A percentile compares a stretch with the other conserved stretches of the same genome.
These are phyloP conservation scores for Dendrocalamus latiflorus DNA, from an alignment of 202 grass and related monocot species.

Conservation along the genomic window DNA sequence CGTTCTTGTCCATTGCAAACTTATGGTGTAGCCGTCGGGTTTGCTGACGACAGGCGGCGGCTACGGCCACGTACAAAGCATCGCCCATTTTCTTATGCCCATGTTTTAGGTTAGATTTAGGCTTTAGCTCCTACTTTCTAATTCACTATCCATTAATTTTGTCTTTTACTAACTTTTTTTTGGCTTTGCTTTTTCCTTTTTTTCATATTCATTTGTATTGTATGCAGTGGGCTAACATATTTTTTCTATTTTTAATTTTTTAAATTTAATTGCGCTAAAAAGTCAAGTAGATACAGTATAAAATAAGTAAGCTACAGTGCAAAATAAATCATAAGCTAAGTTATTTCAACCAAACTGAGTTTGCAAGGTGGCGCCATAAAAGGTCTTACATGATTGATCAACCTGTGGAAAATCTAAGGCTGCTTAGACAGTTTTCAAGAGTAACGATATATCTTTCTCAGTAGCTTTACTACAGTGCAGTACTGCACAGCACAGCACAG, in stretches of 20 bases:
- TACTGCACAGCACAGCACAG: neutral
- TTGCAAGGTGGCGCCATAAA: neutral
- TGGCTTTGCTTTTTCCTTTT: too few relatives aligned
- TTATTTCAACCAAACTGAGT: too few relatives aligned
- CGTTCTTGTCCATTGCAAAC: neutral
- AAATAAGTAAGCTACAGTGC: too few relatives aligned
- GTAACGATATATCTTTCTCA: neutral
- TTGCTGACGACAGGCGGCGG: slow-evolving; percentile 6
- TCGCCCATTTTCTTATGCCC: neutral
- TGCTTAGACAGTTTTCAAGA: neutral
- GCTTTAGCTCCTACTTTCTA: too few relatives aligned
- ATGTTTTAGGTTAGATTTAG: neutral
- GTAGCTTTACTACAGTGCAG: neutral
- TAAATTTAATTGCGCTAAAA: too few relatives aligned
- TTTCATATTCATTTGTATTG: too few relatives aligned
- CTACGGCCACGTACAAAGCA: neutral
- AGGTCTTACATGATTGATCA: neutral
- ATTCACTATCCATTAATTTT: too few relatives aligned
- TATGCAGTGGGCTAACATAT: too few relatives aligned
- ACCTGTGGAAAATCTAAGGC: neutral
- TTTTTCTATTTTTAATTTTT: too few relatives aligned
- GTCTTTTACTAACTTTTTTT: too few relatives aligned
- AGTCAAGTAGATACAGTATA: too few relatives aligned
- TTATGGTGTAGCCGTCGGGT: neutral
- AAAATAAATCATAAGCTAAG: too few relatives aligned